Evolutionary conservation across 169 alveolate species (phyloP).

Genomic region (Eimeria sp.): DNA sequence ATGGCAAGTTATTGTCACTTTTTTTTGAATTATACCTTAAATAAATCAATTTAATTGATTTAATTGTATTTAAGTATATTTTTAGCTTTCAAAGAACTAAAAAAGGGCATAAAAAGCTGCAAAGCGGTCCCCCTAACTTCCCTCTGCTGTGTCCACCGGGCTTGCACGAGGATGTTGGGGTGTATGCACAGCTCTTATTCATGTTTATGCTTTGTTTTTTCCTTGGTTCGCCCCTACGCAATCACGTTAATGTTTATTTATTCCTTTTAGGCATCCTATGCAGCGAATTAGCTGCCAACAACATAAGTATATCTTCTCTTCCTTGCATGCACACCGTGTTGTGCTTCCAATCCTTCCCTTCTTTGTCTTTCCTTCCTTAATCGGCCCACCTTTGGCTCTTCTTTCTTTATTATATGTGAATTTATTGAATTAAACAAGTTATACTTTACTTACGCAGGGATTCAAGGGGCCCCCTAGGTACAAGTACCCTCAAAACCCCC

Average conservation of each 20-base stretch:
- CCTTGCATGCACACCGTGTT: background rate
- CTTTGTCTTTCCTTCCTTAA: background rate
- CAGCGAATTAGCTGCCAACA: no score
- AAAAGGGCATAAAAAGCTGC: background rate
- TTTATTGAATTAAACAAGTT: background rate
- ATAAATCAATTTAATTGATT: background rate
- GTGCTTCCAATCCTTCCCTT: background rate
- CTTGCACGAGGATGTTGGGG: background rate
- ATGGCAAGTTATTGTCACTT: background rate
- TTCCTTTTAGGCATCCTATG: no score
- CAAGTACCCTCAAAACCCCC: background rate
- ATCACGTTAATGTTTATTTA: no score
- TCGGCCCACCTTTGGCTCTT: background rate
- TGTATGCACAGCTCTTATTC: background rate
- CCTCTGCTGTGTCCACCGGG: background rate
- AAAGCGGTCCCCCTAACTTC: background rate
- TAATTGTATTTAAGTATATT: background rate
- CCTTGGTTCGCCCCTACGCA: background rate
- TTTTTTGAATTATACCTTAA: no score
- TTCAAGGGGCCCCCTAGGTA: no score
- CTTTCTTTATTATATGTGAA: background rate
- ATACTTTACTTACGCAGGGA: background rate
- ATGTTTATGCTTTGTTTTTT: background rate
- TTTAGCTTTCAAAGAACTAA: background rate
- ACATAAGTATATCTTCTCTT: no score